Evolutionary conservation across 2,329 filamentous ascomycete species (phyloP).

Genomic region (Sporothrix dimorphospora): DNA sequence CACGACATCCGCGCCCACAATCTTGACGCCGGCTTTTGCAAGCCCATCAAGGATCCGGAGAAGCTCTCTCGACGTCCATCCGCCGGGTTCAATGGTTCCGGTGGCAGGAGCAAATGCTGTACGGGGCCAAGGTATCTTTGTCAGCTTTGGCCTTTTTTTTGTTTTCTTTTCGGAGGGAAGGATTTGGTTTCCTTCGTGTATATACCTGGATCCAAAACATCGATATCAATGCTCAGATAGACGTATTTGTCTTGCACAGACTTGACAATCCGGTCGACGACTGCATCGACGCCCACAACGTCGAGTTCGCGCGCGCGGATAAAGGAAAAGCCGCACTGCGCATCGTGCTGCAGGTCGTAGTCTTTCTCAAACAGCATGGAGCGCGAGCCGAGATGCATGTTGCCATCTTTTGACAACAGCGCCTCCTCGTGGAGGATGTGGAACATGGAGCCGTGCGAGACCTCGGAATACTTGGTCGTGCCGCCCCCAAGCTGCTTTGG

Average conservation of each 20-base stretch:
- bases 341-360: constrained; percentile 58
- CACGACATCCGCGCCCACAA: constrained; percentile 79
- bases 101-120: constrained; percentile 53
- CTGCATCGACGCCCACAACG: constrained; percentile 64
- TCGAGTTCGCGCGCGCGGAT: constrained; percentile 70
- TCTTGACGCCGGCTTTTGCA: constrained; percentile 60
- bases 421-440: constrained; percentile 64
- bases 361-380: constrained; percentile 54
- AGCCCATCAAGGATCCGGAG: constrained; percentile 74
- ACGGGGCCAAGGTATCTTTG: constrained; percentile 60
- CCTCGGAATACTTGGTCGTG: constrained; percentile 60
- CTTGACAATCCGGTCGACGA: constrained; percentile 66
- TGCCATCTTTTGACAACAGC: background rate
- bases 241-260: no score
- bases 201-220: no score
- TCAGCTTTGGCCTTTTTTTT: no score
- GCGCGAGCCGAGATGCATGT: constrained; percentile 61
- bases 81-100: constrained; percentile 77
- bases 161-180: no score
- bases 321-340: constrained; percentile 61
- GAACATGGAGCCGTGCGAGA: constrained; percentile 64
- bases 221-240: no score
- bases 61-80: constrained; percentile 78
- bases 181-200: no score
- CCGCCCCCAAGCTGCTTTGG: constrained; percentile 55